phyloP scores from a whole-genome alignment of 352 stramenopile genomes.

The Phytophthora pini region DNA sequence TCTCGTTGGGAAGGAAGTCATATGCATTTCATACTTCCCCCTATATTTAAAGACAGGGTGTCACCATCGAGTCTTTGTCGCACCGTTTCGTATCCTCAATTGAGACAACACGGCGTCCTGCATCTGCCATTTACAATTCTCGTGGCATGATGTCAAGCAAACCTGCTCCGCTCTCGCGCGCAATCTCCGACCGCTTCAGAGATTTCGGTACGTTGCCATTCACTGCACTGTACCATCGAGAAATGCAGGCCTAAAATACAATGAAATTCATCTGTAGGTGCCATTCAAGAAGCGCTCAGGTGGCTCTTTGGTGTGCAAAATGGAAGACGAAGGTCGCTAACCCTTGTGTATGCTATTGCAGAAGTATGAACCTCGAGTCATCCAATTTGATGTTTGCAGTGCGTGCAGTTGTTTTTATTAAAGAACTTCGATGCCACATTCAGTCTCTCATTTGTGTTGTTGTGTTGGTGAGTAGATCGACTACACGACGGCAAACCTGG shows the following conservation, averaged over 20 bases:
- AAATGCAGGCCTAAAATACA: background rate
- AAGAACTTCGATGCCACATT: background rate
- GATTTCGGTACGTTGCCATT: slow-evolving; percentile 25
- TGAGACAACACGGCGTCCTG: slow-evolving; percentile 6
- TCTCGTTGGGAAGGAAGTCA: background rate
- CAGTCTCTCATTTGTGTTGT: slow-evolving; percentile 4
- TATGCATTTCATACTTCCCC: background rate
- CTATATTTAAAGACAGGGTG: slow-evolving; percentile 2
- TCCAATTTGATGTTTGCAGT: slow-evolving; percentile 74
- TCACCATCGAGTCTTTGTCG: slow-evolving; percentile 8
- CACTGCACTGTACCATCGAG: too few species aligned
- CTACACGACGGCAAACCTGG: slow-evolving; percentile 74
- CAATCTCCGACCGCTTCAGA: slow-evolving; percentile 36
- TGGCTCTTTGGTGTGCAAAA: background rate
- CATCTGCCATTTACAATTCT: slow-evolving; percentile 24
- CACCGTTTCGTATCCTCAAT: slow-evolving; percentile 13
- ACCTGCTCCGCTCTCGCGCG: slow-evolving; percentile 27
- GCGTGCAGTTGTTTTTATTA: slow-evolving; percentile 11
- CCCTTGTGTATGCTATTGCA: background rate
- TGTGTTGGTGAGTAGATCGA: slow-evolving; percentile 48
- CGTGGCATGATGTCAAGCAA: slow-evolving; percentile 11
- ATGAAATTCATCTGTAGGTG: slow-evolving; percentile 9
- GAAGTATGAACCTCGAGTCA: slow-evolving; percentile 60
- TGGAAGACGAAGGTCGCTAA: background rate
- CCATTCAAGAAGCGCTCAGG: slow-evolving; percentile 35